phyloP scores from a whole-genome alignment of 768 basidiomycete species.

The Rhizopogon roseolus region DNA sequence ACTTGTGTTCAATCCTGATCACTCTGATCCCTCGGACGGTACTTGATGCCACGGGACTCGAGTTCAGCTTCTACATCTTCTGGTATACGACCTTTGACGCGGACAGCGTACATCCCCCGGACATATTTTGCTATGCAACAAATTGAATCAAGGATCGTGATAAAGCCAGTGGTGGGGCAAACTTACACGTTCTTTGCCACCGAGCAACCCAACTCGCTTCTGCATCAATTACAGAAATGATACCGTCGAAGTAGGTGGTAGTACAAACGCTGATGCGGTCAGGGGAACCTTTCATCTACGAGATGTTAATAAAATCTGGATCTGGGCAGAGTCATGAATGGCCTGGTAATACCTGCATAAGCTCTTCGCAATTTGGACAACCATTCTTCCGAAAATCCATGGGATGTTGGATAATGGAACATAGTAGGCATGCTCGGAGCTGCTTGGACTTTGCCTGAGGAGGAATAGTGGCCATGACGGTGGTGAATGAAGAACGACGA shows the following conservation, averaged over 20 bases:
- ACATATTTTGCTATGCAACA: slow-evolving; percentile 72
- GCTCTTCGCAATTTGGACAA: slow-evolving; percentile 96
- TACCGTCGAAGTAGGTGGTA: slow-evolving; percentile 88
- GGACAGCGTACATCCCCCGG: slow-evolving; percentile 89
- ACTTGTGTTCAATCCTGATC: slow-evolving; percentile 51
- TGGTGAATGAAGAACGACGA: not conserved
- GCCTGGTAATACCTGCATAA: slow-evolving; percentile 64
- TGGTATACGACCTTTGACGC: slow-evolving; percentile 80
- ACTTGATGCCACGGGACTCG: slow-evolving; percentile 71
- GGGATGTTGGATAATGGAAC: slow-evolving; percentile 84
- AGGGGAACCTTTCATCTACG: slow-evolving; percentile 80
- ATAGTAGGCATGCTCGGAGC: slow-evolving; percentile 88
- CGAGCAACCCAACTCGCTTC: slow-evolving; percentile 92
- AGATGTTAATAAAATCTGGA: not conserved
- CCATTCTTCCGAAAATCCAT: slow-evolving; percentile 81
- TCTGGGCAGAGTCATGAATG: not conserved
- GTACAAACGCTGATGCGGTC: slow-evolving; percentile 87
- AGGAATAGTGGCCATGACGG: slow-evolving; percentile 44
- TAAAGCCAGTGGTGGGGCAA: not conserved
- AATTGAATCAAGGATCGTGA: slow-evolving; percentile 4
- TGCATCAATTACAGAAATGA: slow-evolving; percentile 83
- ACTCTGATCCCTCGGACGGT: slow-evolving; percentile 79
- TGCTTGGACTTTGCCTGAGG: slow-evolving; percentile 61
- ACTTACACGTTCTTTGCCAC: slow-evolving; percentile 91
- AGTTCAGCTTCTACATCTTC: slow-evolving; percentile 83